Conservation (phyloP, 78 protist species). For the Emiliania huxleyi region DNA sequence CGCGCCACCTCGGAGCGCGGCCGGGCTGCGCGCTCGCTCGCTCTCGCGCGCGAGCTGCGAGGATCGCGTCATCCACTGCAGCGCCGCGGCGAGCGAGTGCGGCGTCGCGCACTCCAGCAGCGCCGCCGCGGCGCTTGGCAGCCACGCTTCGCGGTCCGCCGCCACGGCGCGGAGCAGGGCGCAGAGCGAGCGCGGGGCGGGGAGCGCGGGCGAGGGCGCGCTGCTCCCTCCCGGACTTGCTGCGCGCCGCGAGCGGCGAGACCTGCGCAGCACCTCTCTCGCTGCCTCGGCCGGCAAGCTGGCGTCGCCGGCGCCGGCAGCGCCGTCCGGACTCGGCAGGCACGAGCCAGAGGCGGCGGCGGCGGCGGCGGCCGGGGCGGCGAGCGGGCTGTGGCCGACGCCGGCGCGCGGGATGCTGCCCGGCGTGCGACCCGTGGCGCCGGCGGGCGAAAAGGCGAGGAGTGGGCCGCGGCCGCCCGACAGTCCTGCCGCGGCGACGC, state of each 20-base stretch:
- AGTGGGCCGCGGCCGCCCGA: too few relatives aligned
- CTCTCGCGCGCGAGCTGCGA: neutral
- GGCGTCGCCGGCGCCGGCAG: neutral
- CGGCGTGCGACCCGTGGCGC: neutral
- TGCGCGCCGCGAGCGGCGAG: neutral
- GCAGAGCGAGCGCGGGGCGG: neutral
- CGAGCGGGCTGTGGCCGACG: neutral
- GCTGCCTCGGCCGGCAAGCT: too few relatives aligned
- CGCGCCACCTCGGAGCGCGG: neutral
- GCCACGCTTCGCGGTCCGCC: neutral
- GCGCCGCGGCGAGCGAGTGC: neutral
- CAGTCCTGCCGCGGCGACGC: too few relatives aligned
- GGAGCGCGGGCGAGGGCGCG: too few relatives aligned
- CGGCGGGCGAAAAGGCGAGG: too few relatives aligned
- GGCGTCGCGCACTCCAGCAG: neutral
- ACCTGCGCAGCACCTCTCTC: neutral
- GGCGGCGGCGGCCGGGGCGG: neutral
- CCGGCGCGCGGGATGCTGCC: neutral
- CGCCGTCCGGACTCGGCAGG: neutral
- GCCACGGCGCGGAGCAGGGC: neutral
- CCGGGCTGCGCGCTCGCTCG: too few relatives aligned
- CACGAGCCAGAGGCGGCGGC: neutral
- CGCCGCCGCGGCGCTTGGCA: neutral
- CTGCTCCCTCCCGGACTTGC: too few relatives aligned
- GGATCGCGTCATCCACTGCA: neutral